Evolutionary conservation across 1,284 basidiomycete species (phyloP), one percentile per base, ranked within the genome.

Genomic region (Coniophora puteana): DNA sequence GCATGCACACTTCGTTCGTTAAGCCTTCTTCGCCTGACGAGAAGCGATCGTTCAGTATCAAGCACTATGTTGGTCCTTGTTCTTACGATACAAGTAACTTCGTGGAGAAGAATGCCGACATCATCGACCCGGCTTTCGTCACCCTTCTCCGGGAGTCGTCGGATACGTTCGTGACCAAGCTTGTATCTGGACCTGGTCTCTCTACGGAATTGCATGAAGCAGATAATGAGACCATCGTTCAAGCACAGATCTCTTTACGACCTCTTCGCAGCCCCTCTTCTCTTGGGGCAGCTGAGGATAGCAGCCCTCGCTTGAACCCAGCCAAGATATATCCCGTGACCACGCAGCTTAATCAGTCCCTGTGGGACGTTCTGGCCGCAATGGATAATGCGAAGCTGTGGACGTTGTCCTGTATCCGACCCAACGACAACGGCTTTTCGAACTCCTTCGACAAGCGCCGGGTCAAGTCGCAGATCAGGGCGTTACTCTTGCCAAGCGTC

Each of bases 391-490:
- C 80, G 1, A 74, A 71, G 4, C 58, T 86, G 14, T 96, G 93
- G 92, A 80, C 79, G 0, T 69, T 97, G 16, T 73, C 81, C 1
- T 92, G 91, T 54, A 80, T 96, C 46, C 80, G 90, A 5, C 92
- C 93, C 2, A 96, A 95, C 65, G 93, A 96, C 61, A 89, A 87
- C 1, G 78, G 80, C 11, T 84, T 87, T 4, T 76, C 91, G 12
- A 91, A 92, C 55, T 90, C 89, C 16, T 87, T 94, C 57, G 93
- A 96, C 64, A 86, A 88, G 57, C 80, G 86, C 8, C 75, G 89
- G 7, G 85, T 95, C 41, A 87, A 89, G 58, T 65, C 76, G 0
- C 93, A 96, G 59, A 78, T 96, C 23, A 73, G 78, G 6, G 69
- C 83, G 1, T 67, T 93, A 11, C 76, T 88, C 17, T 68, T 96